Percentiles rank a stretch among this genome's conserved stretches.
Evolutionary conservation across 306 rosid genomes (phyloP).

Genomic region (Citrullus colocynthis): DNA sequence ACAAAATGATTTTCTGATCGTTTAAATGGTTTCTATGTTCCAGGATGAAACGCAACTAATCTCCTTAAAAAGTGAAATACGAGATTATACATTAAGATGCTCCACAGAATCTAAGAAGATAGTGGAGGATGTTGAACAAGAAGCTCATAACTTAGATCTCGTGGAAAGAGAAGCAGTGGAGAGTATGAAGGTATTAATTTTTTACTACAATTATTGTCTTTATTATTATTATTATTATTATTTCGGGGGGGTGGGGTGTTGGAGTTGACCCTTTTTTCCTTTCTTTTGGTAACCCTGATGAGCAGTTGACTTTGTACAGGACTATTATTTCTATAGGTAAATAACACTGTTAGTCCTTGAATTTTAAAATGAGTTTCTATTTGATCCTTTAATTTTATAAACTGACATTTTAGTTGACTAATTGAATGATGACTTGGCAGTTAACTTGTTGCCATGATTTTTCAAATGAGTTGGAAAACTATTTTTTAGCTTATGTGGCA

Average conservation of each 20-base stretch:
- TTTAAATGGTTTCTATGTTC: slow-evolving; percentile 10
- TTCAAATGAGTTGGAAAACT: not conserved
- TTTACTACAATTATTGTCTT: too few species aligned
- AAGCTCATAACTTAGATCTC: slow-evolving; percentile 35
- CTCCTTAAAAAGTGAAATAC: slow-evolving; percentile 41
- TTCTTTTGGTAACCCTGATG: not conserved
- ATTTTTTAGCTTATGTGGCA: not conserved
- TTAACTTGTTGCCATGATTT: too few species aligned
- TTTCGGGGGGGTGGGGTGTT: too few species aligned
- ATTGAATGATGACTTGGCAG: not conserved
- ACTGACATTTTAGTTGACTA: not conserved
- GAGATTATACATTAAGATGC: slow-evolving; percentile 32
- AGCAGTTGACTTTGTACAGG: not conserved
- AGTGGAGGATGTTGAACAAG: slow-evolving; percentile 40
- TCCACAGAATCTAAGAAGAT: slow-evolving; percentile 43
- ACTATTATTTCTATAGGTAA: not conserved
- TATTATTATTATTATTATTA: not conserved
- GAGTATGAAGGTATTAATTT: slow-evolving; percentile 45
- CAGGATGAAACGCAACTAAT: slow-evolving; percentile 55
- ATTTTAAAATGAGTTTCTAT: too few species aligned
- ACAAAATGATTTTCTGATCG: not conserved
- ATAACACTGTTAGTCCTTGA: too few species aligned
- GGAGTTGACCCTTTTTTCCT: not conserved
- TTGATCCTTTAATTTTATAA: too few species aligned
- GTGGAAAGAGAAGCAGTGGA: slow-evolving; percentile 64